Percentiles rank a stretch among this genome's conserved stretches.
phyloP scores from a whole-genome alignment of 2,329 filamentous ascomycete species.

The Aspergillus piperis region DNA sequence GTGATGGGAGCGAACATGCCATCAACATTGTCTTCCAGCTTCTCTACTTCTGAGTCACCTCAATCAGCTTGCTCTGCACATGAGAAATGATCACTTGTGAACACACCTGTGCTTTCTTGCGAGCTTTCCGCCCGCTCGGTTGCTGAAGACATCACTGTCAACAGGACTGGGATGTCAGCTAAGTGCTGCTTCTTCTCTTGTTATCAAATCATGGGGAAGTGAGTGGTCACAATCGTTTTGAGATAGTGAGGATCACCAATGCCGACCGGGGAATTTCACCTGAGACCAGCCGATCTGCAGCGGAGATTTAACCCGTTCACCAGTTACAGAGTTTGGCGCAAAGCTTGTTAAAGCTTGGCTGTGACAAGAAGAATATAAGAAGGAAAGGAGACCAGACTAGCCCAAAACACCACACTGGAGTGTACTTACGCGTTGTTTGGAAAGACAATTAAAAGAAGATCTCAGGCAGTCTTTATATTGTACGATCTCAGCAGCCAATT shows the following conservation, averaged over 20 bases:
- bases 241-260: background rate
- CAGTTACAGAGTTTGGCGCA: background rate
- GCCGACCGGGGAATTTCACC: background rate
- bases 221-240: too few relatives aligned
- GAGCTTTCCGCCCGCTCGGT: conserved; percentile 9
- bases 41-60: conserved; percentile 9
- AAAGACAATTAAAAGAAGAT: too few relatives aligned
- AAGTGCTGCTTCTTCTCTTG: too few relatives aligned
- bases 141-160: background rate
- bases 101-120: background rate
- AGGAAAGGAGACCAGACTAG: background rate
- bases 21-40: conserved; percentile 15
- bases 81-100: conserved; percentile 15
- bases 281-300: background rate
- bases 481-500: background rate
- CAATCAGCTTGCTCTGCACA: conserved; percentile 8
- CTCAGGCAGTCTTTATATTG: background rate
- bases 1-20: conserved; percentile 28
- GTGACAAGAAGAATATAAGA: too few relatives aligned
- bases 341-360: background rate
- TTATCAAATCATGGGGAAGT: background rate
- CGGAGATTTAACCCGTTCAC: background rate
- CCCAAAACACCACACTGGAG: background rate
- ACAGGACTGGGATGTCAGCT: too few relatives aligned
- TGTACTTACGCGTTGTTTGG: background rate